Base-by-base conservation (phyloP, 768 basidiomycete genomes). In the Leccinum arenicola region DNA sequence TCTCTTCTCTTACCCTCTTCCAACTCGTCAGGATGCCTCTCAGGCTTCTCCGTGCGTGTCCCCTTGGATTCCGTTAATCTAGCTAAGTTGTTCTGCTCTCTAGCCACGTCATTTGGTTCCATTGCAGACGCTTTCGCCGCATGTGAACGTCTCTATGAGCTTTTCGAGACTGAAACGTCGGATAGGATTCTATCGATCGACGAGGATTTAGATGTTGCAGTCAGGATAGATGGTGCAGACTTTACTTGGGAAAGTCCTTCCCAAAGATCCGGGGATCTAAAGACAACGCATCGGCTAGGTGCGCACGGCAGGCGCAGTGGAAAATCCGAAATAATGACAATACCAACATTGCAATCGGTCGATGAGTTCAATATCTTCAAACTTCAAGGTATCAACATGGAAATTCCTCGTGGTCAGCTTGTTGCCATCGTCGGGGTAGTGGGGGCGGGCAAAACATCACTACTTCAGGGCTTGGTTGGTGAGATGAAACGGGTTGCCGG, bases 181-280 rank as follows among this genome's bases (percentile, higher is more conserved):
- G 78, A 82, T 4, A 84, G 88, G 50, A 81, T 79, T 0, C 80
- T 83, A 54, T 66, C 76, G 5, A 74, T 85, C 15, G 85, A 94
- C 65, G 71, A 72, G 1, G 67, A 77, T 14, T 70, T 90, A 29
- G 77, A 84, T n/a, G 72, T 76, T 33, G 95, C 93, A 2, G 66
- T 97, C 55, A 79, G 81, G 57, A 82, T 92, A 49, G 76, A 82
- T 51, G 78, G 81, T 55, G 93, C 85, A 6, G 81, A 85, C 11
- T 96, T 96, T 74, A 85, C 85, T 1, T 98, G 95, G 95, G 95
- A 97, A 65, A 81, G 85, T 4, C 83, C 88, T 1, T 85, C 87
- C 0, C 81, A 82, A 1, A 81, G 84, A 45, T 66, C 66, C 0
- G 79, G 74, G 29, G 76, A 66, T 38, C 60, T 56, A 1, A 67